Base-by-base conservation (phyloP, 805 yeast species). In the Yueomyces sp. region DNA sequence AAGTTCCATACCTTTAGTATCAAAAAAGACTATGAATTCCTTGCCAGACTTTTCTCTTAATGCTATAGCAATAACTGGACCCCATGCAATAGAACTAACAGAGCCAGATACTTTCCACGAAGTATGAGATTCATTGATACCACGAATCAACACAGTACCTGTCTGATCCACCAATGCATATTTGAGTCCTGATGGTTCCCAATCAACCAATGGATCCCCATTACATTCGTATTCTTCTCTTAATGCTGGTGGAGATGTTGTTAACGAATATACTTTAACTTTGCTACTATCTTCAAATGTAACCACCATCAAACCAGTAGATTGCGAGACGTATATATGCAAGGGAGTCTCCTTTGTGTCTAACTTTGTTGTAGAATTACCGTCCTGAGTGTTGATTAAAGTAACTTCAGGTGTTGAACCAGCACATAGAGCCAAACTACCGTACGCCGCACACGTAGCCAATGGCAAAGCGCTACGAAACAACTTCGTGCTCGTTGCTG, bases 331-430 rank as follows among this genome's bases (percentile, higher is more conserved):
- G 0, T 81, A 65, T 28, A 81, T 46, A 26, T 73, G 70, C 26
- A 74, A 67, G 3, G 79, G 60, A 57, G 77, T 83, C 44, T 80
- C 86, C 0, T 73, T 68, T 0, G 67, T 57, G 37, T 58, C 62
- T 36, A 68, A 57, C 33, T 57, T 64, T 59, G 54, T 12, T 61
- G 49, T 46, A 42, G 46, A 19, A 33, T 42, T 42, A 3, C 40
- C 56, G 36, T 64, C 64, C 5, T 47, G 45, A 36, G 69, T 50
- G 42, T 73, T 76, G 1, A 78, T 56, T 3, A 81, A 54, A 2
- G 67, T 64, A 38, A 82, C 59, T 44, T 76, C 76, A 39, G 73
- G 70, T 48, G 77, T 82, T 49, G 81, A 84, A 37, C 90, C 88
- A 28, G 81, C 87, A 46, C 77, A 70, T 1, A 77, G 65, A 1